Base-by-base conservation (phyloP, 202 grass and related monocot genomes). In the Digitaria exilis region DNA sequence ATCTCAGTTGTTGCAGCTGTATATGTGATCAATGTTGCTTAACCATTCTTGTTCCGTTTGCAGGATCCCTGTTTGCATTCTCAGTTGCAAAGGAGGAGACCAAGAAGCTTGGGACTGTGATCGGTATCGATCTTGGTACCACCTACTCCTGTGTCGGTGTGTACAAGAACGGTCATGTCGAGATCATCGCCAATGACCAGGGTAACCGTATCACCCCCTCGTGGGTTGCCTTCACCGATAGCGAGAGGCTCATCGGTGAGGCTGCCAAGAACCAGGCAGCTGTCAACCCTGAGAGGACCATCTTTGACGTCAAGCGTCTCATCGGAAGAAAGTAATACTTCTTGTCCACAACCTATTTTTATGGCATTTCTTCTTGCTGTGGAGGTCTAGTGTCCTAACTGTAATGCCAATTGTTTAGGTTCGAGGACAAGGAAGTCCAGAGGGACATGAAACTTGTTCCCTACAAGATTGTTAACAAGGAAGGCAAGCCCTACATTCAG, bases 371-470 rank as follows among this genome's bases (percentile, higher is more conserved):
- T 1, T 21, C 1, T 6, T 16, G 1, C 12, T 59, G 6, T 55
- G 75, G 29, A 18, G 63, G 31, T 48, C 6, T 58, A 41, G 60
- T 71, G 55, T 6, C 67, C 51, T 69, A 80, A n/a, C 62, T 73
- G 17, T 8, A 9, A 11, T 71, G 7, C 24, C 51, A 14, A 26
- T 51, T 50, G 12, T 64, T 9, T 69, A 97, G 95, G 84, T 95
- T 98, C 83, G 88, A 86, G 32, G 95, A 98, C 84, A 95, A 95
- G 79, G 95, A 98, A 28, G 92, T 98, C 16, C 95, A 98, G 89
- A 93, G 18, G 76, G 95, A 98, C 90, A 98, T 93, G 92, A 95
- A 93, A 62, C 91, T 97, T 80, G 88, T 94, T 6, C 94, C 94
- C 29, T 97, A 93, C 87, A 90, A 97, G 82, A 97, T 97, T 52